Percentiles rank a stretch among this genome's conserved stretches.
phyloP scores from a whole-genome alignment of 2,329 filamentous ascomycete species.

The Zymoseptoria ardabiliae region DNA sequence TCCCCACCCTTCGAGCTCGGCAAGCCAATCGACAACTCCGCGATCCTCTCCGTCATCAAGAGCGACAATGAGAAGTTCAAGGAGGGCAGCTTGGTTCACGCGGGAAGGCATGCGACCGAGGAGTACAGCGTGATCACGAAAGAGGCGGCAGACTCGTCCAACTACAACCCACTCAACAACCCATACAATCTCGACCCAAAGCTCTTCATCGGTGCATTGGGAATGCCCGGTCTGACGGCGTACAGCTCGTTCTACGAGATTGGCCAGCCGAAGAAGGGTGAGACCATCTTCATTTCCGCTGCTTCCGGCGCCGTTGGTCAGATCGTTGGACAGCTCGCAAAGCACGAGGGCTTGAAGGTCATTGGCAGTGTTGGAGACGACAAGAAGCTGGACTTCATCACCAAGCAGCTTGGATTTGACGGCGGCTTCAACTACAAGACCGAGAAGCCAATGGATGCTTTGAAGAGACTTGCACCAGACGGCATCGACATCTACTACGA shows the following conservation, averaged over 20 bases:
- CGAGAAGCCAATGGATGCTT: conserved; percentile 60
- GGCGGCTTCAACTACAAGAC: conserved; percentile 84
- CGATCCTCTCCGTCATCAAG: conserved; percentile 63
- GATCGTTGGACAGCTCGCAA: conserved; percentile 74
- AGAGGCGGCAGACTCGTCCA: conserved; percentile 31
- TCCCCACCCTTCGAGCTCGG: conserved; percentile 55
- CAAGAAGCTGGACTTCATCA: conserved; percentile 70
- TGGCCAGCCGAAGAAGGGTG: conserved; percentile 65
- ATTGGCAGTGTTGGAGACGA: conserved; percentile 75
- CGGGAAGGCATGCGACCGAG: conserved; percentile 26
- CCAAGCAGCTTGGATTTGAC: conserved; percentile 62
- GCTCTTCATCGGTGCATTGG: conserved; percentile 67
- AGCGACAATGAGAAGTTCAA: conserved; percentile 57
- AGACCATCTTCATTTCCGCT: conserved; percentile 75
- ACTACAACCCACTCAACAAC: conserved; percentile 55
- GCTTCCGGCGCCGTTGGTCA: conserved; percentile 78
- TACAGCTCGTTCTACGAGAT: conserved; percentile 70
- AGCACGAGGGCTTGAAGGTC: conserved; percentile 70
- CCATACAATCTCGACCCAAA: conserved; percentile 58
- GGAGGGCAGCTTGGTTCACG: conserved; percentile 59
- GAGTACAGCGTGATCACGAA: conserved; percentile 59
- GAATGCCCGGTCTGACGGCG: conserved; percentile 71
- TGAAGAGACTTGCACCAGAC: conserved; percentile 63
- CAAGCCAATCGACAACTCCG: conserved; percentile 57
- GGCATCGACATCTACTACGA: conserved; percentile 81